A percentile compares a stretch with the other conserved stretches of the same genome.
These are phyloP conservation scores for Aspergillus sp. DNA, from an alignment of 2,329 filamentous ascomycete genomes.

Conservation along the genomic window DNA sequence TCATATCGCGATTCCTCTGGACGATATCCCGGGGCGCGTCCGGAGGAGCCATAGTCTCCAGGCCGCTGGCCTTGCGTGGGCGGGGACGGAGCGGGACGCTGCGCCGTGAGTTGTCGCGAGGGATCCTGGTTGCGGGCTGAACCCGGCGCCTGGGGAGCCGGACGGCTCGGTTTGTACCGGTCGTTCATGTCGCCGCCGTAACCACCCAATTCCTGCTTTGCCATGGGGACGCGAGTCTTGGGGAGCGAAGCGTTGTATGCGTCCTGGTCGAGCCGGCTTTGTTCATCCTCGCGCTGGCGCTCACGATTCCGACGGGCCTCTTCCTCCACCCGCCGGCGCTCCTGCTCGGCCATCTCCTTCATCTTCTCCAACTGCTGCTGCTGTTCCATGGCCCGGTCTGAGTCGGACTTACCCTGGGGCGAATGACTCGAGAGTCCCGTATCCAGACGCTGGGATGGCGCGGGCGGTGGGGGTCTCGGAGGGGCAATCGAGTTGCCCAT, in stretches of 20 bases:
- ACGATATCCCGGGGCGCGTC: slow-evolving; percentile 38
- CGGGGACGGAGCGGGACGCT: slow-evolving; percentile 78
- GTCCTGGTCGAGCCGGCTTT: slow-evolving; percentile 72
- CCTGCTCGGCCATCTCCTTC: slow-evolving; percentile 59
- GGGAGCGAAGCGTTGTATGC: slow-evolving; percentile 88
- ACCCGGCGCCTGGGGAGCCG: slow-evolving; percentile 74
- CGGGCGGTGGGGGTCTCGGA: slow-evolving; percentile 64
- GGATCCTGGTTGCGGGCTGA: slow-evolving; percentile 52
- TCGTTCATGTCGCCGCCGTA: slow-evolving; percentile 54
- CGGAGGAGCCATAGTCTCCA: slow-evolving; percentile 23
- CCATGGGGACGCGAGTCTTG: slow-evolving; percentile 73
- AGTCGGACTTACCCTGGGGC: slow-evolving; percentile 54
- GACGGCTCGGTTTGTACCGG: slow-evolving; percentile 81
- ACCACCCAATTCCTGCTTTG: slow-evolving; percentile 85
- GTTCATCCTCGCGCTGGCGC: slow-evolving; percentile 51
- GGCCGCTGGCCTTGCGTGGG: slow-evolving; percentile 46
- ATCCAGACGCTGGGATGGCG: slow-evolving; percentile 44
- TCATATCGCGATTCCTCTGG: slow-evolving; percentile 33
- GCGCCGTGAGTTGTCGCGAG: slow-evolving; percentile 62
- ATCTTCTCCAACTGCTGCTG: slow-evolving; percentile 45
- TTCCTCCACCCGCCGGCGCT: slow-evolving; percentile 52
- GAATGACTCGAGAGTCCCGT: slow-evolving; percentile 39
- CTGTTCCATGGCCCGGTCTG: slow-evolving; percentile 49
- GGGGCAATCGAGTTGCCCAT: slow-evolving; percentile 62
- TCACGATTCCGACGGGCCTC: slow-evolving; percentile 48